Base-by-base conservation (phyloP, 768 basidiomycete genomes). In the Lepiota venenata region DNA sequence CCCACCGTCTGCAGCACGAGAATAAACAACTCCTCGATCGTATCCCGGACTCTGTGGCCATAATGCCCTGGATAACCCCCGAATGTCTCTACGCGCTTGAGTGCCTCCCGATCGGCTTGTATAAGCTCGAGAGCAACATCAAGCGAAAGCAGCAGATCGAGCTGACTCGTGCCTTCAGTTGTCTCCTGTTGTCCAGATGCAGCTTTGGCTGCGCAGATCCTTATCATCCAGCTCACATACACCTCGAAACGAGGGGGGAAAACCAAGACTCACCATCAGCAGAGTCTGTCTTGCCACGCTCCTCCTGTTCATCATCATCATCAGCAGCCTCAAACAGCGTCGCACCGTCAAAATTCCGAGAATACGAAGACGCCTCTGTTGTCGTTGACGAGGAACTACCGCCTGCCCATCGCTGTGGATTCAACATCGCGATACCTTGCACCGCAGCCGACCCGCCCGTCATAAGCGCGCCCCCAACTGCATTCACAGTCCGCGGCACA, bases 11-110 rank as follows among this genome's bases (percentile, higher is more conserved):
- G 83, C 29, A 98, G 71, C 72, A 96, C 76, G 40, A 95, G 74
- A 32, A 94, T 87, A 56, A 98, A 98, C 3, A 92, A 71, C 69
- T 98, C 96, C 69, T 99, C 95, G 54, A 98, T 88, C 2, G 93
- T 93, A 63, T 98, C 94, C 27, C 85, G 76, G 1, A 99, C 94
- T 2, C 90, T 85, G 56, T 82, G 82, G 3, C 97, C 96, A 56
- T 90, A 92, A 55, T 83, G 79, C 0, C 93, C 91, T 0, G 94
- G 93, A 65, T 97, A 99, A 8, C 80, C 81, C 0, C 82, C 75
- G 66, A 98, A 99, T 2, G 87, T 93, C 64, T 99, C 93, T 2
- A 92, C 85, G 11, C 97, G 84, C 69, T 98, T 98, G 39, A 95
- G 78, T 0, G 88, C 82, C 57, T 97, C 94, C 48, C 95, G 88